Base-by-base conservation (phyloP, 179 eudicot species). In the Corrigiola litoralis region DNA sequence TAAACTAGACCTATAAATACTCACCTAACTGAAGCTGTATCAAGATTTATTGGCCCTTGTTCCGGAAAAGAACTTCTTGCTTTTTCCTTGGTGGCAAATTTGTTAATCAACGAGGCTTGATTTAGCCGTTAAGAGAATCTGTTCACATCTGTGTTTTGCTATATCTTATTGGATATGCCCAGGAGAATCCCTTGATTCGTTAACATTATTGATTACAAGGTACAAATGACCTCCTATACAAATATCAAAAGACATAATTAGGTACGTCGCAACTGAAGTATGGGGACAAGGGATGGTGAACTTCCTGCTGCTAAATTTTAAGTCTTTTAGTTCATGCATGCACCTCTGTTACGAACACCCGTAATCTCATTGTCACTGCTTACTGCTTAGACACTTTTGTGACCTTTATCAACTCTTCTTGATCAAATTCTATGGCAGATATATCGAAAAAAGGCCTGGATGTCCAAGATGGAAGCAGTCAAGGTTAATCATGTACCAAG, bases 131-230 rank as follows among this genome's bases (percentile, higher is more conserved):
- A 18, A 32, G 60, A 7, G 41, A 17, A 32, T 55, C 25, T 16
- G 24, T 31, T 54, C 61, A 53, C 45, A 52, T 40, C 17, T 51
- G 27, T 32, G 42, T 53, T 53, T 20, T 23, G 12, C 41, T 53
- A 6, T n/a, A 38, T 65, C 38, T 47, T 36, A 34, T 20, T 21
- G 4, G 17, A 18, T 16, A 40, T n/a, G n/a, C n/a, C n/a, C n/a
- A 18, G 61, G 36, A n/a, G 16, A 53, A 66, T 54, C 70, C 62
- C 62, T 41, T 29, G 62, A 66, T 55, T 54, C 54, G 52, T 18
- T 53, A 66, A 18, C 51, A 16, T 34, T 14, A 38, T 36, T 48
- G 17, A 48, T 23, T 48, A 33, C n/a, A 33, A 21, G 12, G 7
- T 34, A 27, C 40, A 51, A 25, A 2, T 52, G 37, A 16, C 54